Base-by-base conservation (phyloP, 345 rosid genomes). In the Triadica sebifera region DNA sequence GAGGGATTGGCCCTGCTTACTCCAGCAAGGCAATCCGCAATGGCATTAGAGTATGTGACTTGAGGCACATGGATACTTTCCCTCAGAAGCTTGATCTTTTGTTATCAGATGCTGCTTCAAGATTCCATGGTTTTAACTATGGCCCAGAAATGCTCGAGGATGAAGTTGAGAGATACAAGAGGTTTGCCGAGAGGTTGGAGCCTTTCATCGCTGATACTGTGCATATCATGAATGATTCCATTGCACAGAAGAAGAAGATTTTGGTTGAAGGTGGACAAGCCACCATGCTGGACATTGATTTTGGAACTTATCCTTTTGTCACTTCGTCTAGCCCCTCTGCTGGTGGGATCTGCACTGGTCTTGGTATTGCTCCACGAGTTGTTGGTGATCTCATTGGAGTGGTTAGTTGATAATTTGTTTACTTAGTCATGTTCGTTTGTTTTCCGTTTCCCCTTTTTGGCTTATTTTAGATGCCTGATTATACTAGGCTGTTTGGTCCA, bases 221-320 rank as follows among this genome's bases (percentile, higher is more conserved):
- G 73, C 88, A 89, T 85, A 80, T 94, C 67, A 83, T 95, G 83
- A 90, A 93, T 67, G 96, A 95, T 39, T 86, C 92, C 3, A 91
- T 95, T 69, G 74, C 78, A 8, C 87, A 89, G 82, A 90, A 90
- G 81, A 91, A 90, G 75, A 95, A 83, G 79, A 84, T 95, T 82
- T 81, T 93, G 88, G 94, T 95, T 9, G 99, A 95, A 87, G 99
- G 99, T 78, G 98, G 99, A 76, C 99, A 95, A 75, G 99, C 99
- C 34, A 91, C 99, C 19, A 95, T 95, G 99, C 79, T 95, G 72
- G 99, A 95, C 65, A 84, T 93, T 73, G 99, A 95, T 75, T 93
- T 93, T 78, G 98, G 98, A 69, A 95, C 98, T 13, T 95, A 95
- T 75, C 99, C 99, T 20, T 95, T 93, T 75, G 99, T 95, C 37